Conservation (phyloP, 164 flowering plant genomes). For the Chloranthus sessilifolius region DNA sequence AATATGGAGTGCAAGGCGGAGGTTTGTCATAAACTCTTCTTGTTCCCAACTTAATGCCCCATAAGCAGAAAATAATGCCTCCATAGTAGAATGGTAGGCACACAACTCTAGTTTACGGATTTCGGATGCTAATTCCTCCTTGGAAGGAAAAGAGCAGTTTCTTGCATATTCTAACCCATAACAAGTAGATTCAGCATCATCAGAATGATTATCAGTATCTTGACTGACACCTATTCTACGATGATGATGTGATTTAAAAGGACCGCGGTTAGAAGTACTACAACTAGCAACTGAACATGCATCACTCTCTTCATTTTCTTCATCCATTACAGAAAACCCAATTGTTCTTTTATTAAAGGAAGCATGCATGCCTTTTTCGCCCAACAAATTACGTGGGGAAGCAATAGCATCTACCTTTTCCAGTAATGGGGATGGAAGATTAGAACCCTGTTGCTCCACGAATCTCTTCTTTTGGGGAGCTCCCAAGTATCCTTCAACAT, state of each 20-base stretch:
- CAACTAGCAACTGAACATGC: conserved; percentile 85
- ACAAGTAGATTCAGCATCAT: conserved; percentile 71
- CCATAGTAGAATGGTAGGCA: conserved; percentile 79
- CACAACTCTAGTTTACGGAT: conserved; percentile 80
- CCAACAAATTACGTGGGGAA: conserved; percentile 39
- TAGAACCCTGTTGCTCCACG: conserved; percentile 27
- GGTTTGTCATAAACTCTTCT: conserved; percentile 75
- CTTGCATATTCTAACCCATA: conserved; percentile 28
- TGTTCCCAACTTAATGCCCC: conserved; percentile 97
- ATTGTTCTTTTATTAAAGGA: conserved; percentile 32
- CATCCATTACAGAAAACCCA: conserved; percentile 35
- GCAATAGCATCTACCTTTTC: conserved; percentile 59
- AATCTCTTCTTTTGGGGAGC: conserved; percentile 30
- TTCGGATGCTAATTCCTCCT: conserved; percentile 43
- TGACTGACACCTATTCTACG: conserved; percentile 22
- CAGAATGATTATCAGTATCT: conserved; percentile 32
- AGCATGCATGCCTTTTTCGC: conserved; percentile 44
- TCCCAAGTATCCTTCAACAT: conserved; percentile 22
- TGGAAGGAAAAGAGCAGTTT: conserved; percentile 26
- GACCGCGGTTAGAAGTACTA: conserved; percentile 33
- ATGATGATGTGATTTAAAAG: conserved; percentile 19
- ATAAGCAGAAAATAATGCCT: conserved; percentile 77
- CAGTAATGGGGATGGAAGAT: conserved; percentile 19
- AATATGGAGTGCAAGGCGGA: conserved; percentile 73
- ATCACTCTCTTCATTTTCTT: conserved; percentile 38